These are phyloP conservation scores for Myxozyma lipomycoides DNA, from an alignment of 805 yeast species.

Conservation along the genomic window DNA sequence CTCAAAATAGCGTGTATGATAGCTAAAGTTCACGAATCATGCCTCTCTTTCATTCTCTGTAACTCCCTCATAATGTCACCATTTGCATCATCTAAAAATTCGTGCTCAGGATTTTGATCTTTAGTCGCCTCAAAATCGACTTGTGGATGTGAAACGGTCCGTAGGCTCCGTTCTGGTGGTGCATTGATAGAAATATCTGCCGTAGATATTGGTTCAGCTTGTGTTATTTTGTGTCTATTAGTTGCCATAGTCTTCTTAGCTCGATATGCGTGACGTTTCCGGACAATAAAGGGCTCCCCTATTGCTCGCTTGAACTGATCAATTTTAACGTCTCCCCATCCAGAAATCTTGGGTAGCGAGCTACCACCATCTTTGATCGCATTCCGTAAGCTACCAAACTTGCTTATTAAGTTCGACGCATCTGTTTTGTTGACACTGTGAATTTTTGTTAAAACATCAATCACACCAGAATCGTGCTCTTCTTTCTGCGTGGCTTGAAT, in stretches of 20 bases:
- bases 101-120: background rate
- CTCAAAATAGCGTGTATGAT: no score
- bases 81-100: background rate
- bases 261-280: constrained; percentile 21
- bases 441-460: constrained; percentile 36
- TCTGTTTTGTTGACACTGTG: constrained; percentile 42
- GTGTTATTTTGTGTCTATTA: no score
- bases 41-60: background rate
- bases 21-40: no score
- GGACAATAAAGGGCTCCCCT: constrained; percentile 31
- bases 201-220: no score
- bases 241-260: no score
- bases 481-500: constrained; percentile 35
- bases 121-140: background rate
- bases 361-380: constrained; percentile 33
- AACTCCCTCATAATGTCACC: background rate
- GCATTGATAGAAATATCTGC: no score
- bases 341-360: constrained; percentile 31
- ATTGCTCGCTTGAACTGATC: constrained; percentile 31
- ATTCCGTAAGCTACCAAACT: constrained; percentile 35
- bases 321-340: constrained; percentile 39
- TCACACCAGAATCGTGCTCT: constrained; percentile 37
- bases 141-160: background rate
- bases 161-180: no score
- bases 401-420: constrained; percentile 35